These are phyloP conservation scores for Craspedostauros australis DNA, from an alignment of 108 stramenopile species.

Conservation along the genomic window DNA sequence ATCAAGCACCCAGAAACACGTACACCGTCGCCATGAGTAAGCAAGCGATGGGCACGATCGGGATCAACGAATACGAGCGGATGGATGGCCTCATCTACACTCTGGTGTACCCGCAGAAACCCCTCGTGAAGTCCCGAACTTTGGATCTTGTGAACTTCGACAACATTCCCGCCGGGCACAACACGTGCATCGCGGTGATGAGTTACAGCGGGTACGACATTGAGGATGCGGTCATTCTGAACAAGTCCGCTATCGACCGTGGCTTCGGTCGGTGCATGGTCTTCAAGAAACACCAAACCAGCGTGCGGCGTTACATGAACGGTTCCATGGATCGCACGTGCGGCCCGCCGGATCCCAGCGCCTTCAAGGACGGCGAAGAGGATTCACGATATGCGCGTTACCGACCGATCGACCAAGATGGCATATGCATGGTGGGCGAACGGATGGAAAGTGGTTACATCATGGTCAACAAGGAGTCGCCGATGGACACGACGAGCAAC, in stretches of 20 bases:
- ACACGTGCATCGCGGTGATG: slow-evolving; percentile 98
- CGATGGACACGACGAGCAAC: slow-evolving; percentile 60
- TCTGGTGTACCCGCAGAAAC: slow-evolving; percentile 97
- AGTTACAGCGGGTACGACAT: slow-evolving; percentile 99
- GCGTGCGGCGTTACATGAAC: slow-evolving; percentile 90
- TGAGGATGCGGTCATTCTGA: slow-evolving; percentile 98
- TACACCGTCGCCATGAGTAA: slow-evolving; percentile 99
- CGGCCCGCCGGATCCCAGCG: slow-evolving; percentile 63
- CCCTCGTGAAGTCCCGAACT: slow-evolving; percentile 93
- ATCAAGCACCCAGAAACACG: slow-evolving; percentile 95
- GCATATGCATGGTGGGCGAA: slow-evolving; percentile 89
- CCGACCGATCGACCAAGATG: slow-evolving; percentile 87
- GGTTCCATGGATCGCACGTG: slow-evolving; percentile 85
- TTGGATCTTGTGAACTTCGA: slow-evolving; percentile 96
- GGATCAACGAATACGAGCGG: slow-evolving; percentile 93
- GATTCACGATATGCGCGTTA: slow-evolving; percentile 81
- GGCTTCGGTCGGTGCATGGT: slow-evolving; percentile 97
- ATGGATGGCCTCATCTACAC: slow-evolving; percentile 96
- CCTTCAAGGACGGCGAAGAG: slow-evolving; percentile 65
- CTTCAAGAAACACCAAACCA: slow-evolving; percentile 75
- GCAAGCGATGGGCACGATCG: slow-evolving; percentile 98
- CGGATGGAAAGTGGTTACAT: slow-evolving; percentile 72
- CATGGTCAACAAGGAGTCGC: slow-evolving; percentile 93
- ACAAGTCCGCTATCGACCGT: slow-evolving; percentile 95
- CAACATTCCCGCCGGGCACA: slow-evolving; percentile 96